Conservation (phyloP, 1,284 basidiomycete species). For the Trichosporon sp. region DNA sequence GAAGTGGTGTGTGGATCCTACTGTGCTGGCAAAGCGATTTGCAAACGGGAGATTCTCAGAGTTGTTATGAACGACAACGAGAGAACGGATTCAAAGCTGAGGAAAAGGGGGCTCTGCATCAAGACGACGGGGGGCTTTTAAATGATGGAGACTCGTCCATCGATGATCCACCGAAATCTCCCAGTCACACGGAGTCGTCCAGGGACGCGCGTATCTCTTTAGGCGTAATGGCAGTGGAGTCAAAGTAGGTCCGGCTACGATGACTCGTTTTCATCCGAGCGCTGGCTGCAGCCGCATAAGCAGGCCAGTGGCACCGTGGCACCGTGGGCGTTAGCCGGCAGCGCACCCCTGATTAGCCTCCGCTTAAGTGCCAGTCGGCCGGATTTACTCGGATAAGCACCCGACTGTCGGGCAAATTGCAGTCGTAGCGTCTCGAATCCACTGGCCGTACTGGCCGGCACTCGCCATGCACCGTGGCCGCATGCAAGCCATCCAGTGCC, state of each 20-base stretch:
- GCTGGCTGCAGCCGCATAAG: neutral
- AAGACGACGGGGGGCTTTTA: neutral
- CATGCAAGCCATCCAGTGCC: neutral
- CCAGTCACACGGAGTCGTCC: neutral
- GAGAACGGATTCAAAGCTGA: slow-evolving; percentile 1
- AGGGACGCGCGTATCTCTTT: neutral
- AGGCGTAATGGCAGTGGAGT: slow-evolving; percentile 4
- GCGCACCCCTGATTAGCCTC: slow-evolving; percentile 1
- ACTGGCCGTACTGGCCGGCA: neutral
- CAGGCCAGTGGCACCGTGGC: neutral
- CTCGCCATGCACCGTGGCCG: neutral
- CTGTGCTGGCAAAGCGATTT: neutral
- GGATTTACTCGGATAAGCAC: slow-evolving; percentile 10
- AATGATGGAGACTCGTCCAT: neutral
- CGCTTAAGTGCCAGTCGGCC: slow-evolving; percentile 1
- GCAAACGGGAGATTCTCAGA: neutral
- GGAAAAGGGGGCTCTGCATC: neutral
- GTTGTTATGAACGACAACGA: neutral
- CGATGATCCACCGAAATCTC: slow-evolving; percentile 3
- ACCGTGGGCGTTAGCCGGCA: neutral
- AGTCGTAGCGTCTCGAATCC: neutral
- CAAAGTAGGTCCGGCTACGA: slow-evolving; percentile 5
- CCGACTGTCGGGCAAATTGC: slow-evolving; percentile 8
- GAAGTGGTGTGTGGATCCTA: neutral
- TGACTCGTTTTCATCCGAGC: slow-evolving; percentile 2